Evolutionary conservation across 306 rosid genomes (phyloP), one percentile per base, ranked within the genome.

Genomic region (Coriaria nepalensis): DNA sequence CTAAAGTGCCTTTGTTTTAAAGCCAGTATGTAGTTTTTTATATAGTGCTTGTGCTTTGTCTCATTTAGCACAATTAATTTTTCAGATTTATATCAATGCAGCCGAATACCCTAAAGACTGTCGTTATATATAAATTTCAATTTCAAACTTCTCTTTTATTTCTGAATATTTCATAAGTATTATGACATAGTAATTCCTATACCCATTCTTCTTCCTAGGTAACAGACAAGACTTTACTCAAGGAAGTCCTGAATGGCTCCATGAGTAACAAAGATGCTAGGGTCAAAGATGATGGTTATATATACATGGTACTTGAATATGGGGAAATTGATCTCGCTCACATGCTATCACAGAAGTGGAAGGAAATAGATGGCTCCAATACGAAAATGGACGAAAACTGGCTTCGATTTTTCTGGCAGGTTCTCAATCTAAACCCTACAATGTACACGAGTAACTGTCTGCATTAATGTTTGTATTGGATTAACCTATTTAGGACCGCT

Each of bases 361-460:
- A 79, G 66, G 87, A 81, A 61, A 63, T 90, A 61, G 82, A 81
- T 61, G 74, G 73, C 38, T 39, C 53, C 57, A 53, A 77, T 20
- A 69, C 71, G 69, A 77, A 75, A 56, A 74, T 81, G 53, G 87
- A 84, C 54, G 79, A 81, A 49, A 90, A 90, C 58, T 90, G 97
- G 97, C 95, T 84, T 58, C 86, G 94, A 53, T 90, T 90, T 77
- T 90, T 81, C 64, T 90, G 97, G 97, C 95, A 84, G 93, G 95
- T 90, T 53, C 43, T 20, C 7, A 38, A 54, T 59, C 43, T 52
- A 20, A 20, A 20, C 29, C 29, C 29, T n/a, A n/a, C n/a, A 20
- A 20, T 20, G 29, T 1, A 20, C 29, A 20, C 29, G 29, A 3
- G 29, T 20, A 3, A 20, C 29, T 20, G 29, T 20, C 3, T 20